Evolutionary conservation across 225 moss, liverwort and hornwort genomes (phyloP).

Genomic region (Asterella californica): DNA sequence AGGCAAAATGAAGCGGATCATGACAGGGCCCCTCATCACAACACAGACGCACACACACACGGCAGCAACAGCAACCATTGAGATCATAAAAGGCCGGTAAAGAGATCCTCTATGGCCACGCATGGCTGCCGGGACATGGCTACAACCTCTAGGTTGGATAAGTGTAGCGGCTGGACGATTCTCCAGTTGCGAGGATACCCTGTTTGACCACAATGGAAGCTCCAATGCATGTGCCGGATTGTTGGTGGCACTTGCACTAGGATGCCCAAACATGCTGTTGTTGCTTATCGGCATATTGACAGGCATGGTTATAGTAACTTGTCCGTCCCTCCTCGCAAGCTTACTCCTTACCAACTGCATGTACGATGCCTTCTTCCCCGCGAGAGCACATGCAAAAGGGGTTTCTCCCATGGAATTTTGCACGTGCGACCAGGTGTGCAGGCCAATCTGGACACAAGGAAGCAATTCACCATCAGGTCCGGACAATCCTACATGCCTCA

Average conservation of each 20-base stretch:
- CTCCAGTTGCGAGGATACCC: constrained; percentile 1
- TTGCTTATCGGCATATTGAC: constrained; percentile 19
- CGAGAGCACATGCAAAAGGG: constrained; percentile 60
- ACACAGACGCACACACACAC: constrained; percentile 83
- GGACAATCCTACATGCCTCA: not conserved
- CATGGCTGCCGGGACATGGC: constrained; percentile 44
- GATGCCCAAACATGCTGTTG: constrained; percentile 14
- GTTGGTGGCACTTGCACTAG: constrained; percentile 10
- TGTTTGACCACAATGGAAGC: constrained; percentile 37
- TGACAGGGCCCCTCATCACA: constrained; percentile 55
- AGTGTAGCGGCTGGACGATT: constrained; percentile 12
- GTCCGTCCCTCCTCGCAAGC: constrained; percentile 49
- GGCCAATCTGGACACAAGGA: constrained; percentile 51
- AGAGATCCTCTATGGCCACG: constrained; percentile 50
- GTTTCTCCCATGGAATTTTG: constrained; percentile 57
- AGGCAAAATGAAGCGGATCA: constrained; percentile 22
- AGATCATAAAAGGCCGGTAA: constrained; percentile 73
- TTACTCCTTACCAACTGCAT: constrained; percentile 62
- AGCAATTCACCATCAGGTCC: too few relatives aligned
- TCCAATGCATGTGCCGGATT: constrained; percentile 13
- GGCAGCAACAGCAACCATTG: constrained; percentile 76
- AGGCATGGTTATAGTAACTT: constrained; percentile 27
- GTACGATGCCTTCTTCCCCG: constrained; percentile 46
- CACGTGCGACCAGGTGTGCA: constrained; percentile 59
- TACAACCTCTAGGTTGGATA: constrained; percentile 36